Conservation (phyloP, 169 alveolate species). For the Pseudocohnilembus persalinus region DNA sequence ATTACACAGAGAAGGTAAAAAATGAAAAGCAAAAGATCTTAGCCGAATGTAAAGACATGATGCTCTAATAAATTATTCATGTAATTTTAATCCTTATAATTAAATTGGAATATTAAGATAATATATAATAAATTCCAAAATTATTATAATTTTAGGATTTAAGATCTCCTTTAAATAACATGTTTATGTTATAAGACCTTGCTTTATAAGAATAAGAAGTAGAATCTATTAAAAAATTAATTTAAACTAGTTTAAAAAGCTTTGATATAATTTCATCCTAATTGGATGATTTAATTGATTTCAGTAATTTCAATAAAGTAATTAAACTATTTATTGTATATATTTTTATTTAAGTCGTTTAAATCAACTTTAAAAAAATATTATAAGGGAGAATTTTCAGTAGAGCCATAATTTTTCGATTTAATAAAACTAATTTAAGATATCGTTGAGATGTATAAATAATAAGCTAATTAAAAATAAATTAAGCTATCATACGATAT, state of each 20-base stretch:
- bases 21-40: neutral
- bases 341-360: no score
- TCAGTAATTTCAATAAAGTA: neutral
- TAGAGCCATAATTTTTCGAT: neutral
- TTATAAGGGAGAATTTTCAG: neutral
- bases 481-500: neutral
- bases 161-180: neutral
- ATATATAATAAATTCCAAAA: no score
- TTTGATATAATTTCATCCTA: neutral
- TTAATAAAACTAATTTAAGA: neutral
- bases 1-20: neutral
- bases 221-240: neutral
- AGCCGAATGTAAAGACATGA: neutral
- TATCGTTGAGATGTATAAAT: neutral
- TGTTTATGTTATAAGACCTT: neutral
- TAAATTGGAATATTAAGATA: neutral
- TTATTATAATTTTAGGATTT: neutral
- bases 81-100: neutral
- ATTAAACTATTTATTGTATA: no score
- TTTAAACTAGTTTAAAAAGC: neutral
- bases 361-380: no score
- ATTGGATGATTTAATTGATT: neutral
- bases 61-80: neutral
- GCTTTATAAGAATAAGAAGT: neutral
- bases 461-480: neutral